Conservation (phyloP, 176 grass and related monocot species). For the Avena atlantica region DNA sequence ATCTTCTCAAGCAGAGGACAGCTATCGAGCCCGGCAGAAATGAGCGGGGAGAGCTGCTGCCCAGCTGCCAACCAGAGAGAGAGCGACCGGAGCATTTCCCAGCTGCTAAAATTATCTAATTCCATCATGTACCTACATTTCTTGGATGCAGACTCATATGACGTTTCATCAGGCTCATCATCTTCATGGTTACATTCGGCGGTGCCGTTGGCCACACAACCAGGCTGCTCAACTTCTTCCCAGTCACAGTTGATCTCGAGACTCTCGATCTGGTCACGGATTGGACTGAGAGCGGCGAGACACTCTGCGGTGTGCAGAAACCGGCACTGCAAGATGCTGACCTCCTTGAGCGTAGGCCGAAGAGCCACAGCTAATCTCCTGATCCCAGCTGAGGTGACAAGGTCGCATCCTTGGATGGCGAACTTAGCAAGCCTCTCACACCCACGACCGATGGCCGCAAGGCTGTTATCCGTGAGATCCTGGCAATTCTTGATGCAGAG, state of each 20-base stretch:
- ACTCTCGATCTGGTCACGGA: constrained; percentile 76
- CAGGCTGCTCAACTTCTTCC: constrained; percentile 39
- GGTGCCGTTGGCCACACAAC: constrained; percentile 31
- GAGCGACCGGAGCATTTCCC: constrained; percentile 75
- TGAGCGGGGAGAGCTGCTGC: constrained; percentile 71
- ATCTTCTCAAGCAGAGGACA: constrained; percentile 85
- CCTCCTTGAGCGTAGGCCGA: constrained; percentile 71
- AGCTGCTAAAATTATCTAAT: constrained; percentile 58
- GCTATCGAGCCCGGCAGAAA: constrained; percentile 58
- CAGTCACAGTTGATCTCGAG: constrained; percentile 91
- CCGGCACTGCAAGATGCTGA: constrained; percentile 68
- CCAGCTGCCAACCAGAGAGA: constrained; percentile 88
- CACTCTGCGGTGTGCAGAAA: constrained; percentile 62
- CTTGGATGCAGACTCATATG: constrained; percentile 62
- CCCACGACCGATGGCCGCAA: constrained; percentile 71
- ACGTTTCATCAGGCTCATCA: constrained; percentile 40
- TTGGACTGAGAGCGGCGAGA: constrained; percentile 60
- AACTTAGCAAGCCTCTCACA: constrained; percentile 71
- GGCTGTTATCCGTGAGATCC: constrained; percentile 78
- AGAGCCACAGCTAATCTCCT: constrained; percentile 47
- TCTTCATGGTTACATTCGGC: constrained; percentile 39
- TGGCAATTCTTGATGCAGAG: constrained; percentile 75
- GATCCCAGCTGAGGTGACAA: constrained; percentile 68
- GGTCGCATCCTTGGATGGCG: constrained; percentile 65
- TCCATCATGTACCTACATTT: constrained; percentile 64